Base-by-base conservation (phyloP, 345 rosid species). In the Populus deltoides region DNA sequence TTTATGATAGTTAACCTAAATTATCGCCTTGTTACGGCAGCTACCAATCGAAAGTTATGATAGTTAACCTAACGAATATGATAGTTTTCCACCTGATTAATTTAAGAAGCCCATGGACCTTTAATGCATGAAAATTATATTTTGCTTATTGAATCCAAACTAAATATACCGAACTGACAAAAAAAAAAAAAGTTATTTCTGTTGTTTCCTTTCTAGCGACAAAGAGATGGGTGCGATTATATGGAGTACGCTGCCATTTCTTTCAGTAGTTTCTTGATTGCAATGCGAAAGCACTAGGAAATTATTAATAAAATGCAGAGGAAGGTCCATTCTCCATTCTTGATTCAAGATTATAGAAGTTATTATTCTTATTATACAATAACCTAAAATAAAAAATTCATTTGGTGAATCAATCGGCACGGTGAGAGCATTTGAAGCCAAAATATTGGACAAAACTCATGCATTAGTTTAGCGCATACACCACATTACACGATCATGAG, bases 321-420 rank as follows among this genome's bases (percentile, higher is more conserved):
- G 22, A 51, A 17, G 57, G 57, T 17, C 9, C 22, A 18, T 51
- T 51, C 57, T 17, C 57, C 22, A 0, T 51, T 18, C 57, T 51
- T 0, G 22, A 51, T 51, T 51, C 57, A 17, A 51, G 57, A 20
- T 17, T 3, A 4, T 17, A 51, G 0, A 51, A 5, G 39, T 36
- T 7, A 36, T 36, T 36, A 36, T 36, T 36, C 39, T 36, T 36
- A 36, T 36, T 4, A 31, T 31, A 31, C 33, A 33, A 4, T 33
- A 33, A 7, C 39, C 7, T 36, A 36, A 36, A 36, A 10, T 2
- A 49, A 49, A 49, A 7, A 15, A 5, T 16, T 16, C 55, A 49
- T 16, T 49, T 49, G 6, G 20, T 18, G 75, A 72, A 73, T 59
- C 47, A 24, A 59, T 59, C 68, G 68, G 76, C 68, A 73, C 6